Conservation (phyloP, 2,329 filamentous ascomycete genomes). For the Lojkania enalia region DNA sequence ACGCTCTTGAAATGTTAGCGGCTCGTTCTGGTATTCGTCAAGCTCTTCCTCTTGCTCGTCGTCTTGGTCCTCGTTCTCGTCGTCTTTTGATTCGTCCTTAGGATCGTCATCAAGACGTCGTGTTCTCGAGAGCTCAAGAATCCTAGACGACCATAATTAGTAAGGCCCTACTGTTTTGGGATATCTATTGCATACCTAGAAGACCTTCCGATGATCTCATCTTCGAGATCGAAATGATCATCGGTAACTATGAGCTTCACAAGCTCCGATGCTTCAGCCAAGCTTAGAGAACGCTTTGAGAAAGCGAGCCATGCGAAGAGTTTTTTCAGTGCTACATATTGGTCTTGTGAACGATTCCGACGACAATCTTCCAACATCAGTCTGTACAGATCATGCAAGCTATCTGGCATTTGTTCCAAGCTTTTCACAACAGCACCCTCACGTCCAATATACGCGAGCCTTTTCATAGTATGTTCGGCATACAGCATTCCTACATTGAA, state of each 20-base stretch:
- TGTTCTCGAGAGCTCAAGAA: constrained; percentile 19
- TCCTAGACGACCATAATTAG: constrained; percentile 7
- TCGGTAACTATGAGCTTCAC: constrained; percentile 15
- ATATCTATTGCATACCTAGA: constrained; percentile 21
- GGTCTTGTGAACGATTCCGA: constrained; percentile 17
- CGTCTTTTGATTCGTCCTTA: constrained; percentile 14
- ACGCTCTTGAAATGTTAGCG: constrained; percentile 26
- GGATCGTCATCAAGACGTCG: constrained; percentile 11
- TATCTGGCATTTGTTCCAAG: constrained; percentile 25
- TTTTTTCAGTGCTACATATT: constrained; percentile 21
- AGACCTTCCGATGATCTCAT: constrained; percentile 24
- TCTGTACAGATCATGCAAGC: constrained; percentile 18
- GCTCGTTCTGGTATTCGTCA: constrained; percentile 12
- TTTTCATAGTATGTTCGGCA: constrained; percentile 40
- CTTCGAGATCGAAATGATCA: constrained; percentile 20
- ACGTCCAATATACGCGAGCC: constrained; percentile 36
- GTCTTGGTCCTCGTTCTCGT: constrained; percentile 15
- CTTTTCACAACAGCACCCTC: constrained; percentile 39
- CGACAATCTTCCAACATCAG: constrained; percentile 22
- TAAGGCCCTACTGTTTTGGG: too few species aligned
- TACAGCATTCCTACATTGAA: constrained; percentile 39
- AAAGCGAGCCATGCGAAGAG: constrained; percentile 29
- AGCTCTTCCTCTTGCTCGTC: constrained; percentile 4
- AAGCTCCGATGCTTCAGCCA: constrained; percentile 20
- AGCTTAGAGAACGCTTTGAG: constrained; percentile 22